Evolutionary conservation across 1,139 yeast species (phyloP).

Genomic region (Starmera stellimalicola): DNA sequence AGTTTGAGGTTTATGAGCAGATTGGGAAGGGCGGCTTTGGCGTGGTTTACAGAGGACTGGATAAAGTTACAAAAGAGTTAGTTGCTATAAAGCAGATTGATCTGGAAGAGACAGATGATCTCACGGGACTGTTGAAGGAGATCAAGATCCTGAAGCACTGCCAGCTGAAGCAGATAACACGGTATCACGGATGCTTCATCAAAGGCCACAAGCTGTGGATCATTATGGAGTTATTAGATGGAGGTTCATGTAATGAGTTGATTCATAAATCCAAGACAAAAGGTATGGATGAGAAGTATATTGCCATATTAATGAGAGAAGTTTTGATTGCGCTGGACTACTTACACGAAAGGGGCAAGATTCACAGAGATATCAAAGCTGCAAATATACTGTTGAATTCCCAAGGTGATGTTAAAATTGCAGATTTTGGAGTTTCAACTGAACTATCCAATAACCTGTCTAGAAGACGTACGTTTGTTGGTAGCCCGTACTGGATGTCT

Average conservation of each 20-base stretch:
- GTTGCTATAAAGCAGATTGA: slow-evolving; percentile 73
- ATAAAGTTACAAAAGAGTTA: slow-evolving; percentile 37
- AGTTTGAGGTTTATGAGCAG: slow-evolving; percentile 59
- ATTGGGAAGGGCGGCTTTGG: slow-evolving; percentile 89
- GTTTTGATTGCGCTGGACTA: slow-evolving; percentile 61
- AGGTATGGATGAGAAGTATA: slow-evolving; percentile 44
- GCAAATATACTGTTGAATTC: slow-evolving; percentile 68
- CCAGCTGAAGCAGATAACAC: slow-evolving; percentile 58
- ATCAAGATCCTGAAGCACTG: slow-evolving; percentile 72
- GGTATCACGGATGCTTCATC: slow-evolving; percentile 73
- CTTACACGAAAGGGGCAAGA: slow-evolving; percentile 68
- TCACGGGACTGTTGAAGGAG: slow-evolving; percentile 73
- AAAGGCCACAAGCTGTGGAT: slow-evolving; percentile 78
- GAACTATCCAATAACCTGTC: slow-evolving; percentile 74
- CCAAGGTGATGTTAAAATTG: slow-evolving; percentile 75
- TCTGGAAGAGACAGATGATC: slow-evolving; percentile 66
- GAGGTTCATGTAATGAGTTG: slow-evolving; percentile 72
- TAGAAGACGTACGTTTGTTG: slow-evolving; percentile 83
- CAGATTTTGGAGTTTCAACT: slow-evolving; percentile 95
- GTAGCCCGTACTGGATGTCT: slow-evolving; percentile 99
- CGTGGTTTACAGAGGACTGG: slow-evolving; percentile 67
- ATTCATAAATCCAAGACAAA: slow-evolving; percentile 23
- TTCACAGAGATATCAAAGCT: slow-evolving; percentile 81
- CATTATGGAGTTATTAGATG: slow-evolving; percentile 75
- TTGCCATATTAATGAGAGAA: slow-evolving; percentile 51